These are phyloP conservation scores for Apiospora marii DNA, from an alignment of 2,329 filamentous ascomycete genomes.

Conservation along the genomic window DNA sequence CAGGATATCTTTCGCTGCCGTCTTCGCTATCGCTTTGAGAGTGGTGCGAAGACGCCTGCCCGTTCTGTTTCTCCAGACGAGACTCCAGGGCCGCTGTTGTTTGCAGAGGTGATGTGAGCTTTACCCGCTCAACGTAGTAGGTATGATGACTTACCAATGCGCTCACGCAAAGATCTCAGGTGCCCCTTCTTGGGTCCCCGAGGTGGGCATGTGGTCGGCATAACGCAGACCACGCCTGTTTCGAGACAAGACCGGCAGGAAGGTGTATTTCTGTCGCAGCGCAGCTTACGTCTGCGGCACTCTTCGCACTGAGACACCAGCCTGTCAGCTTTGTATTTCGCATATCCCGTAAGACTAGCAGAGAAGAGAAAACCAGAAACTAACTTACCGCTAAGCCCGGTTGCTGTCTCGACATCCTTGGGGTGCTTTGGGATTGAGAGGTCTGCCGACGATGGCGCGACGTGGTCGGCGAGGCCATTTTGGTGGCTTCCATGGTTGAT, in stretches of 20 bases:
- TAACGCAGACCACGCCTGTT: slow-evolving; percentile 33
- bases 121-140: neutral
- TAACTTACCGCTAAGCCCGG: neutral
- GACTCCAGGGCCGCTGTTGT: neutral
- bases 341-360: neutral
- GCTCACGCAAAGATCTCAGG: slow-evolving; percentile 35
- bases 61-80: neutral
- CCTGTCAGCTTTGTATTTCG: neutral
- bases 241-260: slow-evolving; percentile 35
- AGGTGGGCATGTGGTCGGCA: slow-evolving; percentile 34
- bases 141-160: slow-evolving; percentile 31
- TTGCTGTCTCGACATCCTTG: neutral
- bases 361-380: too few relatives aligned
- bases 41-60: neutral
- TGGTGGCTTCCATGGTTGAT: neutral
- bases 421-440: neutral
- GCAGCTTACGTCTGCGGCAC: slow-evolving; percentile 37
- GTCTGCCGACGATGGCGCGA: neutral
- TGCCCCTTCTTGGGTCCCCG: slow-evolving; percentile 39
- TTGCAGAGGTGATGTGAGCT: neutral
- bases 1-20: slow-evolving; percentile 22
- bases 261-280: slow-evolving; percentile 36
- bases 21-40: slow-evolving; percentile 20
- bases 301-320: slow-evolving; percentile 31
- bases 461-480: neutral